phyloP scores from a whole-genome alignment of 768 basidiomycete species.

The Vishniacozyma victoriae region DNA sequence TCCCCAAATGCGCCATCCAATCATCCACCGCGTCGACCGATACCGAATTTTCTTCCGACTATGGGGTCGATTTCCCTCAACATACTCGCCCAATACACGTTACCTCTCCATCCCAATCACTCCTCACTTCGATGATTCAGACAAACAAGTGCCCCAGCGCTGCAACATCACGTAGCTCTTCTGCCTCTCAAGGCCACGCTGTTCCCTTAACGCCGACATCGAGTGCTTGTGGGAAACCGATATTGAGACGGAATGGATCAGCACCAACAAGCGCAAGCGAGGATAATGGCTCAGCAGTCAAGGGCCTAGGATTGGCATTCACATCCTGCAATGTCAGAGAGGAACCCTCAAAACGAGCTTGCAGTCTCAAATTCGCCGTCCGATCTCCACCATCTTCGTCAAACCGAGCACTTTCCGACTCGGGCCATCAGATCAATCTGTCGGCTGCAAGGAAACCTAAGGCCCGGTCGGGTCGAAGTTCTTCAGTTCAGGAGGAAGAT shows the following conservation, averaged over 20 bases:
- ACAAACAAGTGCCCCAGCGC: too few species aligned
- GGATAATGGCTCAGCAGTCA: too few species aligned
- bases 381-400: background rate
- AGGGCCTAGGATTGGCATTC: too few species aligned
- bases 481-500: background rate
- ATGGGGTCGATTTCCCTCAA: background rate
- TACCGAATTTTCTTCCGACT: background rate
- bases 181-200: too few species aligned
- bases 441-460: background rate
- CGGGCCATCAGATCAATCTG: background rate
- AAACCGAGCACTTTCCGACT: too few species aligned
- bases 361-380: conserved; percentile 1
- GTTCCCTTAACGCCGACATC: background rate
- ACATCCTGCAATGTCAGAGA: too few species aligned
- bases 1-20: too few species aligned
- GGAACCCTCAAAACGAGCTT: background rate
- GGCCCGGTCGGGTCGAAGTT: background rate
- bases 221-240: background rate
- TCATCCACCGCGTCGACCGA: too few species aligned
- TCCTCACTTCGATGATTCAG: too few species aligned
- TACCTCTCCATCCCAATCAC: too few species aligned
- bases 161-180: too few species aligned
- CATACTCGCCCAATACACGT: background rate
- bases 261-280: conserved; percentile 10
- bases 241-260: conserved; percentile 8